phyloP scores from a whole-genome alignment of 768 basidiomycete species.

The Calocera cornea region DNA sequence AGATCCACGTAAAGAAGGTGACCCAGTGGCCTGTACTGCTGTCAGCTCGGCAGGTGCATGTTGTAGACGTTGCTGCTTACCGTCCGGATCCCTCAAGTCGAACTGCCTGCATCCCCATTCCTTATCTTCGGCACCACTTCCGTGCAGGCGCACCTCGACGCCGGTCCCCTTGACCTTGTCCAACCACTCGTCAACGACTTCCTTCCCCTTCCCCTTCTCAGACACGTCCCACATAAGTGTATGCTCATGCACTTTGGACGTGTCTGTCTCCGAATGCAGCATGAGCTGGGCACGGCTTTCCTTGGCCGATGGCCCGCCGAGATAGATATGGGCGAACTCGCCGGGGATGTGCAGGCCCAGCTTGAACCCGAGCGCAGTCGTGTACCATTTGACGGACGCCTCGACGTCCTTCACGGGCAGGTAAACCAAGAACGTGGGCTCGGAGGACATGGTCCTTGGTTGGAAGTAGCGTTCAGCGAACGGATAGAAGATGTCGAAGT shows the following conservation, averaged over 20 bases:
- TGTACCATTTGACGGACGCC: not conserved
- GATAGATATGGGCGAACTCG: not conserved
- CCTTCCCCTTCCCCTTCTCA: slow-evolving; percentile 1
- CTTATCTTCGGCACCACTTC: not conserved
- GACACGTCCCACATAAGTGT: not conserved
- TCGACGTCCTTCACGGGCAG: not conserved
- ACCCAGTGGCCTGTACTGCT: not conserved
- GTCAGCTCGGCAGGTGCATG: no score
- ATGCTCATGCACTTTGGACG: not conserved
- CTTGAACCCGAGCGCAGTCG: not conserved
- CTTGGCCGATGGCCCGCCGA: slow-evolving; percentile 1
- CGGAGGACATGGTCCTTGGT: not conserved
- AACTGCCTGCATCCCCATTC: not conserved
- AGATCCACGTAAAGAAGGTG: not conserved
- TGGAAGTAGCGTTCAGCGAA: not conserved
- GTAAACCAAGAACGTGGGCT: not conserved
- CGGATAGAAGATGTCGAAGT: slow-evolving; percentile 1
- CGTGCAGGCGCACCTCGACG: not conserved
- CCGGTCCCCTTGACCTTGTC: not conserved
- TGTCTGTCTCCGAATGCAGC: not conserved
- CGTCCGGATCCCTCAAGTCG: not conserved
- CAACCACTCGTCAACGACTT: not conserved
- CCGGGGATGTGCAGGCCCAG: not conserved
- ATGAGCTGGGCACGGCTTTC: not conserved
- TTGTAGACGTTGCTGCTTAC: not conserved